A percentile compares a stretch with the other conserved stretches of the same genome.
phyloP scores from a whole-genome alignment of 495 filamentous ascomycete genomes.

The Xylaria palmicola region DNA sequence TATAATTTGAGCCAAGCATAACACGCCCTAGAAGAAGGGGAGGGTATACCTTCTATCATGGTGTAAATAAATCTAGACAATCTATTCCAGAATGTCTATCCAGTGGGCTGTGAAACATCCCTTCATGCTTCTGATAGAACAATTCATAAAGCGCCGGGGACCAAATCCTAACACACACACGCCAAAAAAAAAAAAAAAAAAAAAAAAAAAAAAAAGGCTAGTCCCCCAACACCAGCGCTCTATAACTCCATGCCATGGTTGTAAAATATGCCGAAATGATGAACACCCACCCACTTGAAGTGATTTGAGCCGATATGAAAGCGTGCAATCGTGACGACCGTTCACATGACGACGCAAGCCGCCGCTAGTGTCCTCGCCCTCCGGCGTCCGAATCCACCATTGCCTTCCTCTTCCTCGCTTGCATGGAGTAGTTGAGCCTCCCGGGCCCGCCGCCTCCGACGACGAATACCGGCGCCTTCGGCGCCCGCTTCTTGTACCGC shows the following conservation, averaged over 20 bases:
- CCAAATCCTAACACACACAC: too few relatives aligned
- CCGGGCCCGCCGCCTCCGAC: constrained; percentile 70
- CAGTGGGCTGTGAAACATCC: neutral
- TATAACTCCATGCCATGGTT: constrained; percentile 8
- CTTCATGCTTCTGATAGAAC: neutral
- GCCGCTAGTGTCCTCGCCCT: constrained; percentile 55
- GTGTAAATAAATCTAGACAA: neutral
- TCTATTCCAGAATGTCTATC: constrained; percentile 4
- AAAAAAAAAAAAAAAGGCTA: too few relatives aligned
- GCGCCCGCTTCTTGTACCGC: constrained; percentile 79
- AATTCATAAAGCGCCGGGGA: too few relatives aligned
- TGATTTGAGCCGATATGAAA: too few relatives aligned
- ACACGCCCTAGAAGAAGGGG: neutral
- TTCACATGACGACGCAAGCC: constrained; percentile 56
- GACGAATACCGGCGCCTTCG: constrained; percentile 55
- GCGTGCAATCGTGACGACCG: too few relatives aligned
- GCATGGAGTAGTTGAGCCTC: constrained; percentile 74
- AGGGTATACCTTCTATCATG: neutral
- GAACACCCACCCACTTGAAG: neutral
- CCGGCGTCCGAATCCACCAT: constrained; percentile 37
- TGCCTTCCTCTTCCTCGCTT: constrained; percentile 70
- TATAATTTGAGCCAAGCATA: neutral
- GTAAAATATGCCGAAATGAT: neutral
- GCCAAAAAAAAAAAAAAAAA: too few relatives aligned
- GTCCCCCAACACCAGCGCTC: neutral